phyloP scores from a whole-genome alignment of 495 filamentous ascomycete genomes.

The Neurospora pannonica region DNA sequence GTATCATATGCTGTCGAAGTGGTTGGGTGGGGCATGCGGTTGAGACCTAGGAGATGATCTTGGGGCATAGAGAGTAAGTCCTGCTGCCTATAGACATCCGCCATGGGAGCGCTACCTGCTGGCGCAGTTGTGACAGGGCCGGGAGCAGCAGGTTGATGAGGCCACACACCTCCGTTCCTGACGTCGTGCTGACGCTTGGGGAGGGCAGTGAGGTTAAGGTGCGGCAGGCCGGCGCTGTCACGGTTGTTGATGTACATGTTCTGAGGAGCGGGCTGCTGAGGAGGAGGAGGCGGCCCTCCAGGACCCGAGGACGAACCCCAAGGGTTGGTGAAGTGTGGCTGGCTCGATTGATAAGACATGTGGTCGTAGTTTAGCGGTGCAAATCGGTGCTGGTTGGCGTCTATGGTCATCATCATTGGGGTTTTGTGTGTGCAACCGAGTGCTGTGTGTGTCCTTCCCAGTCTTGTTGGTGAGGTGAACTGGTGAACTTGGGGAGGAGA shows the following conservation, averaged over 20 bases:
- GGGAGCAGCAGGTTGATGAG: conserved; percentile 59
- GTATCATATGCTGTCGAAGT: conserved; percentile 41
- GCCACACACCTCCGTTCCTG: conserved; percentile 29
- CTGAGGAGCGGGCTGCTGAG: conserved; percentile 34
- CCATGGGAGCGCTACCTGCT: conserved; percentile 61
- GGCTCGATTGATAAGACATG: conserved; percentile 47
- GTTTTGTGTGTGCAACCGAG: conserved; percentile 6
- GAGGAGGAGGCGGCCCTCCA: conserved; percentile 8
- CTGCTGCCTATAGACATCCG: conserved; percentile 47
- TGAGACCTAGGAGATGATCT: conserved; percentile 55
- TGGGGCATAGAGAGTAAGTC: conserved; percentile 65
- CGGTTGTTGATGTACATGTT: conserved; percentile 43
- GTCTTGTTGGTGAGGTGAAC: conserved; percentile 9
- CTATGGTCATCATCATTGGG: conserved; percentile 79
- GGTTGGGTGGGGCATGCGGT: conserved; percentile 37
- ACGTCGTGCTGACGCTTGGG: conserved; percentile 25
- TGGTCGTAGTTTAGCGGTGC: conserved; percentile 74
- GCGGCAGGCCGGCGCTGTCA: conserved; percentile 17
- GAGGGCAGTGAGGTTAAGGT: conserved; percentile 38
- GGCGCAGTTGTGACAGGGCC: conserved; percentile 62
- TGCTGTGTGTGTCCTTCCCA: conserved; percentile 3
- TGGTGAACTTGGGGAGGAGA: not conserved
- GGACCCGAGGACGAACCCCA: conserved; percentile 51
- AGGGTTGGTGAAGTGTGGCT: conserved; percentile 88
- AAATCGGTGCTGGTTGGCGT: conserved; percentile 73